Evolutionary conservation across 805 yeast species (phyloP), one percentile per base, ranked within the genome.

Genomic region (Saccharomyces mikatae): DNA sequence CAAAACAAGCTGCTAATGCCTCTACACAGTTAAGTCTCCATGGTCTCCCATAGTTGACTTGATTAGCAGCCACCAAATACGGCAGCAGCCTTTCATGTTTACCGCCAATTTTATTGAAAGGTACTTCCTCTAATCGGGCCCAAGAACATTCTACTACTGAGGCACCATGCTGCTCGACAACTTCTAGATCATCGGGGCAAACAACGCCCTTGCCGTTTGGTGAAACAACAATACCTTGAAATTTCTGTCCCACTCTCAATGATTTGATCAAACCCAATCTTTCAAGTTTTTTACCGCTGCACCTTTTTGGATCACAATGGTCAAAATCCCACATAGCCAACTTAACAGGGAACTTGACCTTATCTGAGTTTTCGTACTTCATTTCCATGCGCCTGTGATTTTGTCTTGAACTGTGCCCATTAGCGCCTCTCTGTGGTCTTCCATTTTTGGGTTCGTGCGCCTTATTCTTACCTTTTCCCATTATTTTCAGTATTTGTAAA

Each of bases 251-350:
- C n/a, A 94, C 81, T 56, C 95, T 74, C 57, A 94, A 68, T 52
- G 81, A 80, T 57, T 82, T 81, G 51, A 94, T 91, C 22, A 89
- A 71, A 0, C 98, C 98, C 22, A 92, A 70, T 53, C 98, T 77
- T 64, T 89, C 97, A 30, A 94, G 76, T 68, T 90, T 91, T 74
- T 94, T 94, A 21, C 99, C 99, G 60, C 95, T 86, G 68, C 99
- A 94, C 66, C 97, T 79, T 67, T 94, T 94, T 1, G 99, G 99
- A 71, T 94, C 99, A 74, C 99, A 94, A 67, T 94, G 99, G 60
- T 91, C 96, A 66, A 94, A 94, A 69, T 94, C 99, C 97, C 99
- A 92, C 99, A 92, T 92, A 17, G 97, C 97, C 58, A 91, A 70
- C 64, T 89, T 90, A 32, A 86, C 85, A 1, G 96, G 96, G 65